Evolutionary conservation across 140 eudicot genomes (phyloP), one percentile per base, ranked within the genome.

Genomic region (Bidens hawaiensis): DNA sequence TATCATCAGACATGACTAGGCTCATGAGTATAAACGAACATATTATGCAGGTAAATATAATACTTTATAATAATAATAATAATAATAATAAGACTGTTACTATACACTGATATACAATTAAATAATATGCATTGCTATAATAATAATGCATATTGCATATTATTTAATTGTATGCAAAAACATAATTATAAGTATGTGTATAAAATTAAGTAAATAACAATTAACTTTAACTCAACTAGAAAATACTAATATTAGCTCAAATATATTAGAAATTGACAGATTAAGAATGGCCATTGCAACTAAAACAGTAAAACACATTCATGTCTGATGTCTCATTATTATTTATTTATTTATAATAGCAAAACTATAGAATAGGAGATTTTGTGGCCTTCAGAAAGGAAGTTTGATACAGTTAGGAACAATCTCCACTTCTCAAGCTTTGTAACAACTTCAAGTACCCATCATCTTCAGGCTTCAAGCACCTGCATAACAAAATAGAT

Each of bases 361-460:
- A 27, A 27, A 24, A 55, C 24, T 15, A 55, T 55, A 55, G 7
- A 55, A 27, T 1, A 55, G 6, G 7, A 11, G n/a, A 55, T n/a
- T 55, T 15, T 6, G 4, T 0, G 11, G 16, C 19, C 60, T 12
- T 52, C 11, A 4, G 25, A 23, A 24, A 52, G 25, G 34, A 52
- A 52, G 31, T 0, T 52, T 27, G 24, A 55, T n/a, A 55, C 25
- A 59, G 67, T 79, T 71, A 83, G 5, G 95, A 78, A 53, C 89
- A 86, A 65, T 82, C 85, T 27, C 88, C 90, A 53, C 71, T 86
- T 69, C 90, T 81, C 76, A 90, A 59, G 62, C 89, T 81, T 75
- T 81, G 83, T 47, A 90, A 59, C 22, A 90, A 70, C 77, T 86
- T 78, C 80, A 86, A 54, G 83, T 90, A 90, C 48, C 95, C 97